Evolutionary conservation across 768 basidiomycete genomes (phyloP).

Genomic region (Mycena metata): DNA sequence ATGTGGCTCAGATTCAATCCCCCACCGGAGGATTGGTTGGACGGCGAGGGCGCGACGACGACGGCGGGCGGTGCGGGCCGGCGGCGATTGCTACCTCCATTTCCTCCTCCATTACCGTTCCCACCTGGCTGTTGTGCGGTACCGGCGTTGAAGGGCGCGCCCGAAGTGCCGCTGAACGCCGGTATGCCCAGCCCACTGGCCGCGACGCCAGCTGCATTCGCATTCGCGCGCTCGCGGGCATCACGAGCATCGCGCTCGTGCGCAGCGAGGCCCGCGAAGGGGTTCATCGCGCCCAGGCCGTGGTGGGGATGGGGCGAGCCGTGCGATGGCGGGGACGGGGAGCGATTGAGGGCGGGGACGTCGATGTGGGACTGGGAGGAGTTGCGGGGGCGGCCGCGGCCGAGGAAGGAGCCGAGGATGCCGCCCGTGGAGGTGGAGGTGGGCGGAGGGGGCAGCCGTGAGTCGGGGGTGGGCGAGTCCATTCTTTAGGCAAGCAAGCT

Average conservation of each 20-base stretch:
- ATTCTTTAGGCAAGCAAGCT: too few relatives aligned
- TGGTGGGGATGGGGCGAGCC: constrained; percentile 50
- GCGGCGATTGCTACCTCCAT: constrained; percentile 24
- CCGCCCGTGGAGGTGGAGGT: constrained; percentile 53
- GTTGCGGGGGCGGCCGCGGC: constrained; percentile 77
- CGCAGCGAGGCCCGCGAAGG: too few relatives aligned
- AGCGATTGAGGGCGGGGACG: constrained; percentile 37
- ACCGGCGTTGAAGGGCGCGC: too few relatives aligned
- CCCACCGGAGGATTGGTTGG: background rate
- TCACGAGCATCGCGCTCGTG: too few relatives aligned
- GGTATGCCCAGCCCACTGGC: too few relatives aligned
- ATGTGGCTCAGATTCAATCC: constrained; percentile 24
- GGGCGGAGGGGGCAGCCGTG: constrained; percentile 21
- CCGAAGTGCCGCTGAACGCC: background rate
- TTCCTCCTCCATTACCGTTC: too few relatives aligned
- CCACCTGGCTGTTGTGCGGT: too few relatives aligned
- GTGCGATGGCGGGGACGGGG: constrained; percentile 51
- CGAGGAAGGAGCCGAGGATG: constrained; percentile 80
- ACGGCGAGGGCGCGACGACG: background rate
- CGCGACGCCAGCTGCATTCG: too few relatives aligned
- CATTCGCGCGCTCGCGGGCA: too few relatives aligned
- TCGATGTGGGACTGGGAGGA: constrained; percentile 72
- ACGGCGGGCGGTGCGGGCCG: background rate
- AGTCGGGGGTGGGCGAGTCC: too few relatives aligned
- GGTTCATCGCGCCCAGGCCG: background rate